Conservation (phyloP, 2,329 filamentous ascomycete genomes). For the Hymenoscyphus occultus region DNA sequence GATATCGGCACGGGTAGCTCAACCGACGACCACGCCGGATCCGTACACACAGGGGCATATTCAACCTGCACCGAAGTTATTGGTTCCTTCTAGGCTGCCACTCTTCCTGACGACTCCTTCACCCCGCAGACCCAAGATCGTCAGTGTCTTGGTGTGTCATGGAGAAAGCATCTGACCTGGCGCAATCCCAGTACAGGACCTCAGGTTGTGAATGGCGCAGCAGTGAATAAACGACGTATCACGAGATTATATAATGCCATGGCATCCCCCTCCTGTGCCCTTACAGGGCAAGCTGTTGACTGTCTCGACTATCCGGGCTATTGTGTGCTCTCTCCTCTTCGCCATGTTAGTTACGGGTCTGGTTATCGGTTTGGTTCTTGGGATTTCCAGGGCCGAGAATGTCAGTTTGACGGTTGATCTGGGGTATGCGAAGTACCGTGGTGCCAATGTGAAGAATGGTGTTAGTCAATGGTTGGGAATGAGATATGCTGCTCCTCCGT, state of each 20-base stretch:
- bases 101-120: not conserved
- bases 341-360: slow-evolving; percentile 5
- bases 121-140: not conserved
- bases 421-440: slow-evolving; percentile 64
- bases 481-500: slow-evolving; percentile 68
- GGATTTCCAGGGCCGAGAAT: not conserved
- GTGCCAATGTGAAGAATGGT: slow-evolving; percentile 51
- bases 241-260: not conserved
- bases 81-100: not conserved
- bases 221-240: too few species aligned
- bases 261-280: not conserved
- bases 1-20: not conserved
- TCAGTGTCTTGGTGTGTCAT: not conserved
- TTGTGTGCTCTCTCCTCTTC: not conserved
- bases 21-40: not conserved
- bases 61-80: not conserved
- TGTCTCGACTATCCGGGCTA: not conserved
- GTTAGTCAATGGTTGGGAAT: slow-evolving; percentile 72
- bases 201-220: not conserved
- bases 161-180: not conserved
- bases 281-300: not conserved
- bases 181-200: not conserved
- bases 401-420: slow-evolving; percentile 48
- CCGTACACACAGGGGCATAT: not conserved
- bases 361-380: not conserved